Conservation (phyloP, 371 early-diverging fungal species). For the Mucor ambiguus region DNA sequence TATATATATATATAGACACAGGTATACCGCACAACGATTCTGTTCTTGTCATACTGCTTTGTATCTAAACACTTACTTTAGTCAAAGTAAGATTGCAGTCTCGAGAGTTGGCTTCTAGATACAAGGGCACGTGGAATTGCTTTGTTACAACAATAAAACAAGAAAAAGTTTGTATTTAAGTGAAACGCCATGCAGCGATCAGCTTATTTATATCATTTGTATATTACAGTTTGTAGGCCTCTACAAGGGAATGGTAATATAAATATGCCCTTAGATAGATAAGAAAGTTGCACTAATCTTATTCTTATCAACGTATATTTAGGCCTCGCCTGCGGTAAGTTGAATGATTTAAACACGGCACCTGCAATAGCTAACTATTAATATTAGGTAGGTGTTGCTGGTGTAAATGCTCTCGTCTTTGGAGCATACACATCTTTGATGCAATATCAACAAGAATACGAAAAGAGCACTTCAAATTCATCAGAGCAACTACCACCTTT, state of each 20-base stretch:
- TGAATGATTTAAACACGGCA: neutral
- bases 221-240: constrained; percentile 54
- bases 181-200: neutral
- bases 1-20: constrained; percentile 29
- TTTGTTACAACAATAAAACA: constrained; percentile 57
- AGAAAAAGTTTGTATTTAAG: constrained; percentile 53
- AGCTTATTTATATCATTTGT: neutral
- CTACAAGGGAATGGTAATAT: constrained; percentile 67
- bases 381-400: constrained; percentile 62
- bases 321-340: constrained; percentile 62
- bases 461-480: neutral
- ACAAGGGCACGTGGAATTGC: constrained; percentile 67
- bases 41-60: neutral
- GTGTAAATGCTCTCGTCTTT: constrained; percentile 68
- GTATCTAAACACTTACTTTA: constrained; percentile 9
- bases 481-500: constrained; percentile 25
- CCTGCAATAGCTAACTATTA: too few relatives aligned
- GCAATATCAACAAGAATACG: constrained; percentile 42
- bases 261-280: constrained; percentile 11
- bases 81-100: constrained; percentile 66
- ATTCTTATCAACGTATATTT: neutral
- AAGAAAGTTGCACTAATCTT: neutral
- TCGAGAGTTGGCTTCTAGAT: constrained; percentile 52
- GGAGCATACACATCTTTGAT: constrained; percentile 66
- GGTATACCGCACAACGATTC: constrained; percentile 20